Percentiles rank a stretch among this genome's conserved stretches.
These are phyloP conservation scores for Pleurotus platypus DNA, from an alignment of 768 basidiomycete genomes.

Conservation along the genomic window DNA sequence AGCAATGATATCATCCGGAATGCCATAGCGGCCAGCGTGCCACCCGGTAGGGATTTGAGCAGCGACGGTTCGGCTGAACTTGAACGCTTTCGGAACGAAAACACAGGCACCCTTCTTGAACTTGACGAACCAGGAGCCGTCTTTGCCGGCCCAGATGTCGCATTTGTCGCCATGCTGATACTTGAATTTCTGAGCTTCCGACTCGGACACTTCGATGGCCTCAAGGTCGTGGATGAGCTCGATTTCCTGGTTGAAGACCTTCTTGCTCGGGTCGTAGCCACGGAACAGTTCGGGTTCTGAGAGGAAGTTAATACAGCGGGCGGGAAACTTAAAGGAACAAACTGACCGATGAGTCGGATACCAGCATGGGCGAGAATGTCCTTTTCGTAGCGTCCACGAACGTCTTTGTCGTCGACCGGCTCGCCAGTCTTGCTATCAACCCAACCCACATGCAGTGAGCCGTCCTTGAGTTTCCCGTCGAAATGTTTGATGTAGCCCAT, in stretches of 20 bases:
- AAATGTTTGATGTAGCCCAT: slow-evolving; percentile 99
- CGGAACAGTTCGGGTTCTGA: slow-evolving; percentile 96
- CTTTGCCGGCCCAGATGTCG: slow-evolving; percentile 89
- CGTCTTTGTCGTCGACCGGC: slow-evolving; percentile 97
- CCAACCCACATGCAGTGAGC: slow-evolving; percentile 95
- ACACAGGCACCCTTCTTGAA: slow-evolving; percentile 97
- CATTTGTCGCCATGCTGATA: slow-evolving; percentile 95
- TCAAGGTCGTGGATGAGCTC: slow-evolving; percentile 96
- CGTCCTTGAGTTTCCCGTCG: slow-evolving; percentile 92
- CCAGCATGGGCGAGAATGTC: slow-evolving; percentile 90
- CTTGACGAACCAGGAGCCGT: slow-evolving; percentile 97
- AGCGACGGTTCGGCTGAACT: slow-evolving; percentile 90
- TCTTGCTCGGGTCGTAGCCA: slow-evolving; percentile 97
- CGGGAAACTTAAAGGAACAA: neutral
- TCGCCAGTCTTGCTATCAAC: slow-evolving; percentile 91
- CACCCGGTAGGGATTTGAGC: slow-evolving; percentile 98
- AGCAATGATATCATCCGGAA: slow-evolving; percentile 92
- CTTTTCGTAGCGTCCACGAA: slow-evolving; percentile 90
- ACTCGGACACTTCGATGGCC: slow-evolving; percentile 87
- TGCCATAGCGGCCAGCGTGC: slow-evolving; percentile 94
- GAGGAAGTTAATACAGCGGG: slow-evolving; percentile 11
- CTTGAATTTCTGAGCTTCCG: slow-evolving; percentile 94
- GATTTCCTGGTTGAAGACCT: slow-evolving; percentile 95
- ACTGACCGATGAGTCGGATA: slow-evolving; percentile 88
- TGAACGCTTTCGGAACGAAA: slow-evolving; percentile 91